phyloP scores from a whole-genome alignment of 805 yeast species.

The Kurtzmaniella cleridarum region DNA sequence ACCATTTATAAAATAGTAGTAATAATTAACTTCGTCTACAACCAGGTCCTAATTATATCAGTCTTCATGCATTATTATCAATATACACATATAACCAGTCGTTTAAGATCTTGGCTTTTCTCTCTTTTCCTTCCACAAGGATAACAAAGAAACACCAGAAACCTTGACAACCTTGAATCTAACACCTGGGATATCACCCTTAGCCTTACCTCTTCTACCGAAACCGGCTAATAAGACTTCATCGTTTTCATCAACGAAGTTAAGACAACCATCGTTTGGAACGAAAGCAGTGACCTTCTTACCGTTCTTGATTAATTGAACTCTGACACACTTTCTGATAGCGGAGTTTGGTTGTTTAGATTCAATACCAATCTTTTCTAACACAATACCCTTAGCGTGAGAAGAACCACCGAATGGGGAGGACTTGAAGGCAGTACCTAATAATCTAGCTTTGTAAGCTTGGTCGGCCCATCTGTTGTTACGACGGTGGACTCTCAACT shows the following conservation, averaged over 20 bases:
- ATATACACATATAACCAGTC: constrained; percentile 15
- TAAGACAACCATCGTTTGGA: constrained; percentile 99
- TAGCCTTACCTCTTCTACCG: constrained; percentile 99
- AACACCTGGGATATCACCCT: constrained; percentile 99
- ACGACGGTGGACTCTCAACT: constrained; percentile 99
- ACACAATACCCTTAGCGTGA: constrained; percentile 99
- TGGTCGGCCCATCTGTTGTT: constrained; percentile 99
- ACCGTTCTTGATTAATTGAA: constrained; percentile 99
- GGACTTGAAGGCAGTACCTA: constrained; percentile 99
- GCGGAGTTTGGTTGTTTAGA: constrained; percentile 99
- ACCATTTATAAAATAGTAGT: too few species aligned
- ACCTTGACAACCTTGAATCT: constrained; percentile 99
- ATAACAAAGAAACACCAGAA: constrained; percentile 98
- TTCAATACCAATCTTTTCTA: constrained; percentile 99
- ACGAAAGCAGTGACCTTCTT: constrained; percentile 99
- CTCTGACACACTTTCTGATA: constrained; percentile 99
- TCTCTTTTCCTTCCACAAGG: constrained; percentile 99
- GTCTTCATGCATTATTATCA: constrained; percentile 11
- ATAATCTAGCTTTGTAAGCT: constrained; percentile 95
- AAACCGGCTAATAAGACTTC: constrained; percentile 99
- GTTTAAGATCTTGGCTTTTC: constrained; percentile 99
- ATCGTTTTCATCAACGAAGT: constrained; percentile 99
- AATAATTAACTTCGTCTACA: neutral
- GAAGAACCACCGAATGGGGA: constrained; percentile 99
- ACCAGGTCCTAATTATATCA: neutral